Percentiles rank a stretch among this genome's conserved stretches.
Conservation (phyloP, 257 asterid species). For the Thymus quinquecostatus region DNA sequence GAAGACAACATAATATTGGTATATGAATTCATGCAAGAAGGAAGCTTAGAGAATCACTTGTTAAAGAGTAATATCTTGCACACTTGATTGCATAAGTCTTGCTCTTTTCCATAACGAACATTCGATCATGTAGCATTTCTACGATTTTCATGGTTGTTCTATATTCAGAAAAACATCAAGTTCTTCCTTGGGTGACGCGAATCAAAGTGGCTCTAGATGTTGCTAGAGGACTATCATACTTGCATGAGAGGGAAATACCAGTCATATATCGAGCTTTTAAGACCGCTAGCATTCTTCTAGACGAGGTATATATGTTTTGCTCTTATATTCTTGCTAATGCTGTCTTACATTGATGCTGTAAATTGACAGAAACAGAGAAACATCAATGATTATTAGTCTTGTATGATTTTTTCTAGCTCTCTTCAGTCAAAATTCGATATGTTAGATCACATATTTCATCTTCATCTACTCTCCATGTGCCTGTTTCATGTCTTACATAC, state of each 20-base stretch:
- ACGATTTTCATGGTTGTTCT: no score
- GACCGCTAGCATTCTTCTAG: slow-evolving; percentile 51
- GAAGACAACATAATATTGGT: slow-evolving; percentile 6
- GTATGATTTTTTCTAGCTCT: not conserved
- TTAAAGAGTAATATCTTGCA: not conserved
- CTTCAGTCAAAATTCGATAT: no score
- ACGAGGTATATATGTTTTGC: slow-evolving; percentile 36
- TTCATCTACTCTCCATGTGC: no score
- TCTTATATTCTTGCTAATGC: not conserved
- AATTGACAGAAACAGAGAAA: no score
- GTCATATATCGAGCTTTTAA: slow-evolving; percentile 51
- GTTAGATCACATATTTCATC: no score
- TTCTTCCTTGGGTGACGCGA: slow-evolving; percentile 51
- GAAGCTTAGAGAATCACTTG: slow-evolving; percentile 26
- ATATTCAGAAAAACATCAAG: slow-evolving; percentile 41
- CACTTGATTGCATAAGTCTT: not conserved
- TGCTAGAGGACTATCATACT: slow-evolving; percentile 60
- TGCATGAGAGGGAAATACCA: slow-evolving; percentile 49
- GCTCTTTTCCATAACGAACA: slow-evolving; percentile 10
- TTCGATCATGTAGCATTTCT: no score
- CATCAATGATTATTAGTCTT: not conserved
- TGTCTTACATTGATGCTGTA: no score
- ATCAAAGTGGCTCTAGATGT: slow-evolving; percentile 39
- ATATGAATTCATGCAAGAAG: slow-evolving; percentile 12
- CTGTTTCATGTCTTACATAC: not conserved